Percentiles rank a stretch among this genome's conserved stretches.
Evolutionary conservation across 2,329 filamentous ascomycete genomes (phyloP).

Genomic region (Alternaria hordeiaustralica): DNA sequence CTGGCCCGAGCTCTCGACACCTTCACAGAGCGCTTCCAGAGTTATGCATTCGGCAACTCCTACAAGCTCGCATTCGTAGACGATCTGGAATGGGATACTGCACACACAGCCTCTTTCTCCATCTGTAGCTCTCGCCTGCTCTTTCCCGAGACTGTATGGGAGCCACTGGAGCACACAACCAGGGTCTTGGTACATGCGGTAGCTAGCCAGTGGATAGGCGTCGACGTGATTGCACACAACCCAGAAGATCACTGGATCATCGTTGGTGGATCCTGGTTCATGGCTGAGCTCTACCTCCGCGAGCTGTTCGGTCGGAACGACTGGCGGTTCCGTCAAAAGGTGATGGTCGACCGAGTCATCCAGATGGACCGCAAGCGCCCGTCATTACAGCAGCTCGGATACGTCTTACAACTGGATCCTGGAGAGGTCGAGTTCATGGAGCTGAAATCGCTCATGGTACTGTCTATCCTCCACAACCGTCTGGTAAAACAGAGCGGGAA

Average conservation of each 20-base stretch:
- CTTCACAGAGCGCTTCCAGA: conserved; percentile 85
- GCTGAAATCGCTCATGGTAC: conserved; percentile 86
- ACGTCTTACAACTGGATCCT: conserved; percentile 76
- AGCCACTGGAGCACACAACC: conserved; percentile 82
- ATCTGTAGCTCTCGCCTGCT: conserved; percentile 87
- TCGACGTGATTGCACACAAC: conserved; percentile 86
- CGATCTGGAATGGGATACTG: conserved; percentile 77
- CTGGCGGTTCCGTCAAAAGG: conserved; percentile 88
- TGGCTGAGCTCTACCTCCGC: conserved; percentile 92
- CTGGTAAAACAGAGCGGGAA: conserved; percentile 88
- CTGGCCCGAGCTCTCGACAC: conserved; percentile 86
- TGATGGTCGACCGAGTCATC: conserved; percentile 80
- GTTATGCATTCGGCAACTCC: conserved; percentile 82
- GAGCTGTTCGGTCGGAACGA: conserved; percentile 93
- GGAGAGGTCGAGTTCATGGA: conserved; percentile 91
- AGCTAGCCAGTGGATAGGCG: conserved; percentile 91
- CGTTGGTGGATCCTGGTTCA: conserved; percentile 89
- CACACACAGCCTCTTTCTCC: conserved; percentile 80
- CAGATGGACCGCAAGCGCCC: conserved; percentile 82
- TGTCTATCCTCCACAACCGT: conserved; percentile 92
- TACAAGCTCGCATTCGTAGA: conserved; percentile 96
- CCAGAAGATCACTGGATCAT: conserved; percentile 86
- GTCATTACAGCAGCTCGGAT: conserved; percentile 80
- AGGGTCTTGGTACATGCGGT: conserved; percentile 81
- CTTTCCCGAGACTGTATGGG: conserved; percentile 83